Percentiles rank a stretch among this genome's conserved stretches.
These are phyloP conservation scores for Trichoderma orchidacearum DNA, from an alignment of 495 filamentous ascomycete species.

Conservation along the genomic window DNA sequence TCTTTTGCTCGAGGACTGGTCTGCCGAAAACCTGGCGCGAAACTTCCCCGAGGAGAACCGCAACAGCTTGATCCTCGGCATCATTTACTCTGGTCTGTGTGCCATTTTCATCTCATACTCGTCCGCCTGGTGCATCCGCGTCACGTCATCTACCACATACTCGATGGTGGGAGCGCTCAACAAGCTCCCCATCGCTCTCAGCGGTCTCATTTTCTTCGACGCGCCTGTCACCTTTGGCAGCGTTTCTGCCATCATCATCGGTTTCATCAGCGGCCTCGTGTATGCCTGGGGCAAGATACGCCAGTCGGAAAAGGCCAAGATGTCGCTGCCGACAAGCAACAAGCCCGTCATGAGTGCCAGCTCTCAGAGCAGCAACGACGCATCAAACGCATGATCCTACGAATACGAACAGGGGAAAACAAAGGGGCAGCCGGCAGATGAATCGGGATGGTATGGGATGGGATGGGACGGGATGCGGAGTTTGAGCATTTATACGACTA, in stretches of 20 bases:
- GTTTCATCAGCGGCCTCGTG: slow-evolving; percentile 84
- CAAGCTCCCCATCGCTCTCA: slow-evolving; percentile 89
- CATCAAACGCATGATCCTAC: slow-evolving; percentile 24
- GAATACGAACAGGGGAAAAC: neutral
- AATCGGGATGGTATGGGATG: neutral
- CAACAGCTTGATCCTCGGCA: slow-evolving; percentile 65
- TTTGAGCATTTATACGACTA: neutral
- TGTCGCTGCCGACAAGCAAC: slow-evolving; percentile 52
- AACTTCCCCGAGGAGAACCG: slow-evolving; percentile 78
- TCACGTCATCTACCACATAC: slow-evolving; percentile 93
- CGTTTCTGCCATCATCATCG: slow-evolving; percentile 76
- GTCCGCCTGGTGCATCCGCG: slow-evolving; percentile 95
- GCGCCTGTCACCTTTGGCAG: slow-evolving; percentile 86
- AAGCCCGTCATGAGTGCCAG: slow-evolving; percentile 73
- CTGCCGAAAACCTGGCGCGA: slow-evolving; percentile 59
- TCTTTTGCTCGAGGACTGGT: slow-evolving; percentile 85
- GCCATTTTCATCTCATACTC: slow-evolving; percentile 98
- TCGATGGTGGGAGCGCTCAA: slow-evolving; percentile 97
- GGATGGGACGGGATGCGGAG: neutral
- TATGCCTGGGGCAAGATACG: slow-evolving; percentile 86
- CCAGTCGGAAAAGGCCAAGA: slow-evolving; percentile 51
- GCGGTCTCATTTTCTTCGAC: slow-evolving; percentile 87
- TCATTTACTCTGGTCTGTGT: slow-evolving; percentile 87
- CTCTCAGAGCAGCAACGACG: slow-evolving; percentile 78
- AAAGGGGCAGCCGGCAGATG: too few relatives aligned